These are phyloP conservation scores for Emmonsia crescens DNA, from an alignment of 2,329 filamentous ascomycete species.

Conservation along the genomic window DNA sequence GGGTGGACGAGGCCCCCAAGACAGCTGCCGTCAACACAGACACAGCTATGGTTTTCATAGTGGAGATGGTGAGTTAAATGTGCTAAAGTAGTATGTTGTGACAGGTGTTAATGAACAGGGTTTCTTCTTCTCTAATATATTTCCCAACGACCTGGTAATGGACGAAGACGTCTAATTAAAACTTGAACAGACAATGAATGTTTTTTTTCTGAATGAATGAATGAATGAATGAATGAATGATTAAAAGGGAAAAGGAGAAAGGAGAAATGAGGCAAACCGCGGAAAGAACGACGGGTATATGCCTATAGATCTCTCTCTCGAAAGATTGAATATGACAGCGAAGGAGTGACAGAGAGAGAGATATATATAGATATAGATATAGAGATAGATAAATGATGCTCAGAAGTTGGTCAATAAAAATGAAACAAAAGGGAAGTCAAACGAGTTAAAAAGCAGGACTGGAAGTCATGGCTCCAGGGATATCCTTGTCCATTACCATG, in stretches of 20 bases:
- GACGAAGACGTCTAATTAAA: slow-evolving; percentile 8
- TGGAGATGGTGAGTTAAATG: slow-evolving; percentile 14
- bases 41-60: slow-evolving; percentile 44
- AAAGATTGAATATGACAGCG: background rate
- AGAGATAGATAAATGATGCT: background rate
- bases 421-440: background rate
- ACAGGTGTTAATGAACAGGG: background rate
- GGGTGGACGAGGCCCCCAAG: slow-evolving; percentile 36
- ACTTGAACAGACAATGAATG: slow-evolving; percentile 6
- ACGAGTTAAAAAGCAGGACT: background rate
- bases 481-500: too few species aligned
- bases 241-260: slow-evolving; percentile 15
- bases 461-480: too few species aligned
- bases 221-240: slow-evolving; percentile 14
- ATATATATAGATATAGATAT: background rate
- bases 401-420: background rate
- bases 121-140: background rate
- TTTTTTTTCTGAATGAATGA: slow-evolving; percentile 10
- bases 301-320: background rate
- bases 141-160: background rate
- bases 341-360: background rate
- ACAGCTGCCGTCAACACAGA: slow-evolving; percentile 38
- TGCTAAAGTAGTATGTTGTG: background rate
- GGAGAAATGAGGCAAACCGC: slow-evolving; percentile 16
- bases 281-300: slow-evolving; percentile 16